phyloP scores from a whole-genome alignment of 129 eudicot species.

The Flaveria ramosissima region DNA sequence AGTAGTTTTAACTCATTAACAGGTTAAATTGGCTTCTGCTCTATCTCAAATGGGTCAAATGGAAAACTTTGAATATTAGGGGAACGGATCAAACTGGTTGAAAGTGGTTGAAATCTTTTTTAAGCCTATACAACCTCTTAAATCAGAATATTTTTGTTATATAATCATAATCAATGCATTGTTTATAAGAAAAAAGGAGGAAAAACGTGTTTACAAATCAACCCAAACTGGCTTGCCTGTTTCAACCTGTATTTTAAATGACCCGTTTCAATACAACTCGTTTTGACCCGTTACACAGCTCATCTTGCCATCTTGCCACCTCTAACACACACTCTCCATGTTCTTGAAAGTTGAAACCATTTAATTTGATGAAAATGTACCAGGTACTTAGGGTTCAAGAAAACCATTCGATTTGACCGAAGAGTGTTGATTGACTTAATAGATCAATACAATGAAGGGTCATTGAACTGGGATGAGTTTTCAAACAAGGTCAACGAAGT shows the following conservation, averaged over 20 bases:
- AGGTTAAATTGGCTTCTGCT: background rate
- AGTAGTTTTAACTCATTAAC: background rate
- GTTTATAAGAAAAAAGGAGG: background rate
- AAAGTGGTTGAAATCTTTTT: background rate
- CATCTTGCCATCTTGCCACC: background rate
- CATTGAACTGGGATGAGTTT: slow-evolving; percentile 8
- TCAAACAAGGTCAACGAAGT: slow-evolving; percentile 1
- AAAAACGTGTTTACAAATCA: background rate
- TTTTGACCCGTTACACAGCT: background rate
- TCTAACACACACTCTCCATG: background rate
- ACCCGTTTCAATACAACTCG: background rate
- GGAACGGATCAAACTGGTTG: background rate
- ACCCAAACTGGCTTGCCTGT: background rate
- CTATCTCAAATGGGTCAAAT: background rate
- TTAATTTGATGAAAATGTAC: slow-evolving; percentile 3
- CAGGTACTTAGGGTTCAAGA: slow-evolving; percentile 12
- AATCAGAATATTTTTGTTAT: no score
- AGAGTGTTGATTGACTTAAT: slow-evolving; percentile 1
- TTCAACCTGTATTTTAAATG: background rate
- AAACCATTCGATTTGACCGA: slow-evolving; percentile 15
- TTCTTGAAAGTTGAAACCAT: slow-evolving; percentile 6
- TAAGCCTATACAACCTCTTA: background rate
- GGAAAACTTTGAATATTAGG: background rate
- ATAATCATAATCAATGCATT: background rate
- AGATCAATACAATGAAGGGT: slow-evolving; percentile 3